phyloP scores from a whole-genome alignment of 169 alveolate genomes.

The Pseudocohnilembus persalinus region DNA sequence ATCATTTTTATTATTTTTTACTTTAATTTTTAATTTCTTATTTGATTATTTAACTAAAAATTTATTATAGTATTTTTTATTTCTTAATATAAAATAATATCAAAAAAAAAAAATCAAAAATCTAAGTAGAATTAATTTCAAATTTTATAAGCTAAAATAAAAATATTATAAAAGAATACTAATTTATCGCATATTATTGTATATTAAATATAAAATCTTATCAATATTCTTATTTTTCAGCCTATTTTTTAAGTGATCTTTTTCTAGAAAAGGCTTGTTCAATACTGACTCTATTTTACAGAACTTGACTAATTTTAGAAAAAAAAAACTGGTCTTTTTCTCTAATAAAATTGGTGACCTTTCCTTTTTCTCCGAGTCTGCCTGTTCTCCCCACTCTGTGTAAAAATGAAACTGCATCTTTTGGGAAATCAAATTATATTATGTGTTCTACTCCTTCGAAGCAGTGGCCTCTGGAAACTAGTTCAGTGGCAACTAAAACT shows the following conservation, averaged over 20 bases:
- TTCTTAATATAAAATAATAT: too few species aligned
- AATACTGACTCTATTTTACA: not conserved
- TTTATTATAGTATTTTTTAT: too few species aligned
- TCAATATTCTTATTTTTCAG: too few species aligned
- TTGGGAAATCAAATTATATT: slow-evolving; percentile 95
- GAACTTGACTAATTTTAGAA: not conserved
- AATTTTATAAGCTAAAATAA: too few species aligned
- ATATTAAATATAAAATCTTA: too few species aligned
- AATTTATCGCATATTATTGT: too few species aligned
- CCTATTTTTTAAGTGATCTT: slow-evolving; percentile 11
- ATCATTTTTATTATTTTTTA: too few species aligned
- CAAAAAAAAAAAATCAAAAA: too few species aligned
- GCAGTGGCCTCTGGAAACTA: slow-evolving; percentile 97
- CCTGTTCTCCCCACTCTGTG: slow-evolving; percentile 99
- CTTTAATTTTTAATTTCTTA: too few species aligned
- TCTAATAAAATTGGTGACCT: slow-evolving; percentile 37
- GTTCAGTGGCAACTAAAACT: slow-evolving; percentile 91
- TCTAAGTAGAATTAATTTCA: too few species aligned
- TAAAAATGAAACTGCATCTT: slow-evolving; percentile 92
- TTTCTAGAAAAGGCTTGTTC: slow-evolving; percentile 11
- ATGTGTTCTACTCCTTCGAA: slow-evolving; percentile 97
- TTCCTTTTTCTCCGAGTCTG: slow-evolving; percentile 77
- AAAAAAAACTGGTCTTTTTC: slow-evolving; percentile 17
- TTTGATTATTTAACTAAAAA: too few species aligned
- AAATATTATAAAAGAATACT: too few species aligned